Percentiles rank a stretch among this genome's conserved stretches.
Conservation (phyloP, 1,284 basidiomycete genomes). For the Rhodotorula sp. region DNA sequence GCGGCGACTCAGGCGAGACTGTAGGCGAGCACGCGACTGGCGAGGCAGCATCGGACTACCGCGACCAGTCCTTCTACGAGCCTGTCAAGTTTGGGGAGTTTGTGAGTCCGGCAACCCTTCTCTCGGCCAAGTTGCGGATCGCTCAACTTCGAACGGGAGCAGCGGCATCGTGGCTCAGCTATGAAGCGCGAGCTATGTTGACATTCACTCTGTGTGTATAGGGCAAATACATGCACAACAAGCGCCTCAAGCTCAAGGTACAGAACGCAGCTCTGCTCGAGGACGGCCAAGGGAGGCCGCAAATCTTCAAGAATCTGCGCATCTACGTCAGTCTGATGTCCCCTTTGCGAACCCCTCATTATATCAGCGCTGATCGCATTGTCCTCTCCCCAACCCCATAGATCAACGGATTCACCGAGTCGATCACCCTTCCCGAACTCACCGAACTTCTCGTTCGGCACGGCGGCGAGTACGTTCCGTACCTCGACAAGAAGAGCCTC, state of each 20-base stretch:
- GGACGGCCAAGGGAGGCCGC: constrained; percentile 48
- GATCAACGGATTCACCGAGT: constrained; percentile 84
- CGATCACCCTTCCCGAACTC: constrained; percentile 67
- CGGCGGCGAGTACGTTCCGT: constrained; percentile 79
- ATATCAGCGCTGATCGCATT: background rate
- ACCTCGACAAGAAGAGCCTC: constrained; percentile 65
- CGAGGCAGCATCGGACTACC: background rate
- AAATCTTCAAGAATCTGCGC: constrained; percentile 67
- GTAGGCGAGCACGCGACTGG: background rate
- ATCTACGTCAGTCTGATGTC: constrained; percentile 63
- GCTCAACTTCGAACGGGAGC: background rate
- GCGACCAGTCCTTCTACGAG: constrained; percentile 1
- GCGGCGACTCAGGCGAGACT: no score
- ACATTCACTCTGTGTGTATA: background rate
- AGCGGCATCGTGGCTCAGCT: no score
- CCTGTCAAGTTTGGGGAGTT: constrained; percentile 21
- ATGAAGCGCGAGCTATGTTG: no score
- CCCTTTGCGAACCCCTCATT: background rate
- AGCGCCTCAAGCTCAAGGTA: constrained; percentile 70
- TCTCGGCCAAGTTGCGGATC: background rate
- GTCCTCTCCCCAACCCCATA: constrained; percentile 45
- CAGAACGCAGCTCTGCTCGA: constrained; percentile 35
- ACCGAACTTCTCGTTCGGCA: constrained; percentile 74
- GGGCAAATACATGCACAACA: constrained; percentile 82
- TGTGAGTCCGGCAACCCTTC: background rate